Conservation (phyloP, 2,329 filamentous ascomycete species). For the Colletotrichum truncatum region DNA sequence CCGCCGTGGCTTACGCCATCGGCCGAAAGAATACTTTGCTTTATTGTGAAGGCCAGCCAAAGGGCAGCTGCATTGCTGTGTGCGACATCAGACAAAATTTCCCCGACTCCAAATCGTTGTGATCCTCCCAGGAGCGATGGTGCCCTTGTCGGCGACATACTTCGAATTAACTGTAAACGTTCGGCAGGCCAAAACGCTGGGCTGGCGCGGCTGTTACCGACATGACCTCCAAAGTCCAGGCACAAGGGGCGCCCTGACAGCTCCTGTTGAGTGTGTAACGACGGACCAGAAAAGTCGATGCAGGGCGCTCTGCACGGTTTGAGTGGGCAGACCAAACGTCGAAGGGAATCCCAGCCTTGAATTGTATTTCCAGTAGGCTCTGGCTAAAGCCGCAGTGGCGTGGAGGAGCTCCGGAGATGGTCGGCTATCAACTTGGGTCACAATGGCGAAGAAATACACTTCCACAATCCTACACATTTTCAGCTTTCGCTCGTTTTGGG, state of each 20-base stretch:
- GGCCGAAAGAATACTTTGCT: slow-evolving; percentile 6
- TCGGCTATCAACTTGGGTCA: neutral
- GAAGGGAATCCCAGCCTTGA: too few species aligned
- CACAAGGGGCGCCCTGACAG: slow-evolving; percentile 14
- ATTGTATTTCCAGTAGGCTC: too few species aligned
- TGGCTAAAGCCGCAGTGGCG: neutral
- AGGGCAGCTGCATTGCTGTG: neutral
- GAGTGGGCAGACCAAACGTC: too few species aligned
- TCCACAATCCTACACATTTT: neutral
- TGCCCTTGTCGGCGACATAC: neutral
- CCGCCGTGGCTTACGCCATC: neutral
- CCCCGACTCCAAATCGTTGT: neutral
- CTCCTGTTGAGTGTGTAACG: neutral
- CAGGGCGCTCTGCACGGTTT: neutral
- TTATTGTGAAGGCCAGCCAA: neutral
- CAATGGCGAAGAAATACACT: neutral
- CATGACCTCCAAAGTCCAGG: neutral
- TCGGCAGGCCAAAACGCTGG: neutral
- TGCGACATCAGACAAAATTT: neutral
- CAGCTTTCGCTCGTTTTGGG: slow-evolving; percentile 5
- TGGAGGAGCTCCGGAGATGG: slow-evolving; percentile 18
- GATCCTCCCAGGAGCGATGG: neutral
- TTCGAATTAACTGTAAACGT: neutral
- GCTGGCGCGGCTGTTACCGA: neutral
- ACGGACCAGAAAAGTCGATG: neutral